Conservation (phyloP, 73 alveolate species). For the Tetrahymena borealis region DNA sequence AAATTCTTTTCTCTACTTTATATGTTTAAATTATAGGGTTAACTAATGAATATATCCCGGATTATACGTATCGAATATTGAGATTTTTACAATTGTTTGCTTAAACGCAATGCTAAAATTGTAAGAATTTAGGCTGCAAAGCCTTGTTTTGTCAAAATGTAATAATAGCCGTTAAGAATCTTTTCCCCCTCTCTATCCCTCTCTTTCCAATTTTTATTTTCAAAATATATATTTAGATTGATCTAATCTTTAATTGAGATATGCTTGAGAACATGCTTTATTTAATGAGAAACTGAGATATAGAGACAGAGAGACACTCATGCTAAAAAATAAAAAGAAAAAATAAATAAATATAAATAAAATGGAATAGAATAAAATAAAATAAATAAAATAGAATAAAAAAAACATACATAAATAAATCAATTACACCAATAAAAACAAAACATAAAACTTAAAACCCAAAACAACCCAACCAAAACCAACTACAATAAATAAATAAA, state of each 20-base stretch:
- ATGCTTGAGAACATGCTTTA: no score
- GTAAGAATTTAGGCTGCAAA: constrained; percentile 2
- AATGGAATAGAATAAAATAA: no score
- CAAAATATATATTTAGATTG: background rate
- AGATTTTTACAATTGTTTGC: background rate
- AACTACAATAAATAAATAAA: no score
- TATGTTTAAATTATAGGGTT: background rate
- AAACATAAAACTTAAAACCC: no score
- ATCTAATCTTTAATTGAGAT: background rate
- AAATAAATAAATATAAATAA: no score
- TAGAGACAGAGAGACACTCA: no score
- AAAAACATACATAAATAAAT: no score
- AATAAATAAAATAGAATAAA: no score
- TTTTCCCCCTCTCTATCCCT: background rate
- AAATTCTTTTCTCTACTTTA: background rate
- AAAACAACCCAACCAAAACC: no score
- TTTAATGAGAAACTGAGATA: no score
- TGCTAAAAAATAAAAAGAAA: no score
- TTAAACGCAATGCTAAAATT: background rate
- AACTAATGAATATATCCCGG: background rate
- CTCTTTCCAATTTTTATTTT: background rate
- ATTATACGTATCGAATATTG: background rate
- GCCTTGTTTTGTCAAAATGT: constrained; percentile 1
- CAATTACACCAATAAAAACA: no score
- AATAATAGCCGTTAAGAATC: background rate